Base-by-base conservation (phyloP, 495 filamentous ascomycete species). In the Penicillium maclennaniae region DNA sequence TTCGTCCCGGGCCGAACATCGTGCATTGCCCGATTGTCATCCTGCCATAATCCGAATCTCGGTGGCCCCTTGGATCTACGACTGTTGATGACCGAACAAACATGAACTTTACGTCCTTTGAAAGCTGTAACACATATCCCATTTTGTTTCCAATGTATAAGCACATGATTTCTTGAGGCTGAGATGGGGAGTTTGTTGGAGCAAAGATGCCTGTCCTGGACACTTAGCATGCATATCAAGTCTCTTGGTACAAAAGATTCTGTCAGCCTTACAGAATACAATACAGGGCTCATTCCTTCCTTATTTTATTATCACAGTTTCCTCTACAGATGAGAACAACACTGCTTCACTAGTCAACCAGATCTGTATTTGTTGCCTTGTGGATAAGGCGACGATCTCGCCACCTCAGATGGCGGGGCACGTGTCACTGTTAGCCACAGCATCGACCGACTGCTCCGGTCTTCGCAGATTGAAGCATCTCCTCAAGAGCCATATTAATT, bases 21-120 rank as follows among this genome's bases (percentile, higher is more conserved):
- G 45, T 69, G 27, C 70, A 73, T 25, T 53, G 68, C 17, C 69
- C 69, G 9, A 27, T 66, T 17, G 56, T 70, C 8, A 45, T 67
- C 10, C 43, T 72, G 49, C 65, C 60, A 43, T 72, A 56, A 61
- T 53, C 21, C 26, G 21, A 20, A 37, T 20, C 16, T 14, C 31
- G 19, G 7, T 20, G 23, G 1, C 16, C 28, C 14, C 14, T 43
- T 1, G 19, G 10, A 16, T 36, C 40, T 20, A 43, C 15, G 48
- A 43, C 48, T 38, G 31, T 34, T 34, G 31, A 34, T 34, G 31
- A 34, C 31, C 31, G 14, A 2, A 34, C 31, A 10, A 12, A 0
- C 31, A 34, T 14, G 14, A 34, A 4, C 10, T 34, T 34, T 34
- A 34, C 10, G 31, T 34, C 31, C 31, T 34, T 12, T 34, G 31